Conservation (phyloP, 495 filamentous ascomycete genomes). For the Trichoderma orchidacearum region DNA sequence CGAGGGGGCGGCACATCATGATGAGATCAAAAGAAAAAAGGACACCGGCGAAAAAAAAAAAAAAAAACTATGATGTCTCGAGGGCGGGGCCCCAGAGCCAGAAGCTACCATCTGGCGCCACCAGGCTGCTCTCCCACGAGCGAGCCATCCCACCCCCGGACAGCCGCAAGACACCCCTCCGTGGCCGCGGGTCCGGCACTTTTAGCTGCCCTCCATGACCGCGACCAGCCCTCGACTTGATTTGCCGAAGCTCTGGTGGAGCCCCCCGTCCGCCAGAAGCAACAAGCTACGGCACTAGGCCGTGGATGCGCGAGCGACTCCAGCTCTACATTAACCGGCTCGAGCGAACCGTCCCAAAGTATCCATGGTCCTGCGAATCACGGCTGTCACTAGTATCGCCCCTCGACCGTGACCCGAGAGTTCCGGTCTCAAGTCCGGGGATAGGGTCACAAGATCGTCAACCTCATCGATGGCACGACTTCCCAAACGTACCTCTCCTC, state of each 20-base stretch:
- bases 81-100: neutral
- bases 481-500: no score
- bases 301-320: no score
- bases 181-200: neutral
- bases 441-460: neutral
- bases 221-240: neutral
- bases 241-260: neutral
- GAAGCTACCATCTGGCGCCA: neutral
- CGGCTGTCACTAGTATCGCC: neutral
- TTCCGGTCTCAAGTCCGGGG: neutral
- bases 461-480: no score
- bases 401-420: slow-evolving; percentile 1
- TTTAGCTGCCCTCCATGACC: no score
- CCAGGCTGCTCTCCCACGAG: neutral
- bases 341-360: neutral
- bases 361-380: neutral
- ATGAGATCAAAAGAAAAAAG: neutral
- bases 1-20: neutral
- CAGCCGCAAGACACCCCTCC: neutral
- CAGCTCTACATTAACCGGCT: no score
- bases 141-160: no score
- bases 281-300: neutral
- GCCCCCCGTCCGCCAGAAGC: no score
- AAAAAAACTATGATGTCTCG: neutral
- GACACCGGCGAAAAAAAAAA: no score